Conservation (phyloP, 495 filamentous ascomycete species). For the Hyaloscypha variabilis region DNA sequence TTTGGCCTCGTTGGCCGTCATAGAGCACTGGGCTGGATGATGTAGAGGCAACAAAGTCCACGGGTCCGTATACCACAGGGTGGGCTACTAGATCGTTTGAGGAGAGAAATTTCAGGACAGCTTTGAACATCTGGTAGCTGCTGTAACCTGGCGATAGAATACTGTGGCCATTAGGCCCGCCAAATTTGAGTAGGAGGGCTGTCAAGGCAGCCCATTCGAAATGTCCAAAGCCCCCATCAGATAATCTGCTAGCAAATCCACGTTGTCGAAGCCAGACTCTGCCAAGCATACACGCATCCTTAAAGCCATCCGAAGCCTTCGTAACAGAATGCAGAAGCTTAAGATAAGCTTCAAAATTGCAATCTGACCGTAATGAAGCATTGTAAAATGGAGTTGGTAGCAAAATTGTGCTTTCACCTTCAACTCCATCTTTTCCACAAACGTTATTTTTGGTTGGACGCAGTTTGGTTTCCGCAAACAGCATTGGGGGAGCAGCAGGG, state of each 20-base stretch:
- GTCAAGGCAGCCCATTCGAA: conserved; percentile 85
- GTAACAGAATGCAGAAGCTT: conserved; percentile 67
- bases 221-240: conserved; percentile 85
- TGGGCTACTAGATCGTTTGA: conserved; percentile 66
- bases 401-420: conserved; percentile 37
- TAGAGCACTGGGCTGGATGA: conserved; percentile 52
- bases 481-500: conserved; percentile 62
- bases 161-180: conserved; percentile 67
- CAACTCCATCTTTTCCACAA: conserved; percentile 46
- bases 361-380: conserved; percentile 79
- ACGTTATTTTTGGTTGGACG: conserved; percentile 71
- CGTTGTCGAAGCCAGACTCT: conserved; percentile 88
- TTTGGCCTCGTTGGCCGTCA: conserved; percentile 73
- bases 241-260: conserved; percentile 67
- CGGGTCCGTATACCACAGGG: conserved; percentile 56
- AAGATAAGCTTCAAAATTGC: conserved; percentile 69
- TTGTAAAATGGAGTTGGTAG: conserved; percentile 86
- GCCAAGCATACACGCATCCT: conserved; percentile 82
- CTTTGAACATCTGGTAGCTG: conserved; percentile 94
- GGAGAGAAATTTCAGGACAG: conserved; percentile 80
- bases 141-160: conserved; percentile 79
- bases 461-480: conserved; percentile 71
- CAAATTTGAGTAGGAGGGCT: conserved; percentile 79
- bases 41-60: conserved; percentile 37
- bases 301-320: conserved; percentile 69